These are phyloP conservation scores for Diaporthe batatas DNA, from an alignment of 2,329 filamentous ascomycete species.

Conservation along the genomic window DNA sequence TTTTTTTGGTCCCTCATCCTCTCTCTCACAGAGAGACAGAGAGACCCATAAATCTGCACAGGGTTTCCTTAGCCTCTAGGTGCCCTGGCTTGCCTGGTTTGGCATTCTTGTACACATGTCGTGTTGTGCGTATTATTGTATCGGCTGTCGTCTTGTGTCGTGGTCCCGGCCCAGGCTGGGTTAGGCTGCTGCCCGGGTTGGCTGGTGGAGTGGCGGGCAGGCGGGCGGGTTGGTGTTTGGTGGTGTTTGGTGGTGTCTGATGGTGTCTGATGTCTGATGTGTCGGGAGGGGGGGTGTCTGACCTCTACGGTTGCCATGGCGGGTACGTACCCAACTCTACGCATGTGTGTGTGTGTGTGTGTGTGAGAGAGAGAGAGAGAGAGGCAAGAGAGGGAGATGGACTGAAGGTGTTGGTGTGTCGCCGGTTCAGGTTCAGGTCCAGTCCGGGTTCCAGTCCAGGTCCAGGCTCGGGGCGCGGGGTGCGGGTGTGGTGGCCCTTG, in stretches of 20 bases:
- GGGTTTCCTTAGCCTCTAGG: conserved; percentile 20
- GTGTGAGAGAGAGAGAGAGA: too few relatives aligned
- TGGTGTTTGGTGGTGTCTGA: conserved; percentile 2
- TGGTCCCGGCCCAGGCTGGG: background rate
- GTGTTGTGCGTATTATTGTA: conserved; percentile 1
- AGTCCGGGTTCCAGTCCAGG: conserved; percentile 12
- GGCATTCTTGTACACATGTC: background rate
- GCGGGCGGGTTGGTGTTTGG: conserved; percentile 4
- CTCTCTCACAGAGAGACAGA: background rate
- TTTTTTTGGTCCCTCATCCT: background rate
- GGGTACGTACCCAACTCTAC: background rate
- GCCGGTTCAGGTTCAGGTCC: background rate
- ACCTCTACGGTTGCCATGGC: background rate
- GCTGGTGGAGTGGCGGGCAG: background rate
- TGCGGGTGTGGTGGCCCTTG: conserved; percentile 30
- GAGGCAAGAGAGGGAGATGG: too few relatives aligned
- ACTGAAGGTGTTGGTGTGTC: background rate
- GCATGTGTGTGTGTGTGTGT: background rate
- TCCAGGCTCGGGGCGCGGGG: background rate
- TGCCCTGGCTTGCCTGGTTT: background rate
- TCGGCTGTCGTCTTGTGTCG: background rate
- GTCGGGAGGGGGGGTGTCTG: background rate
- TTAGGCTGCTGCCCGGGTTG: conserved; percentile 2
- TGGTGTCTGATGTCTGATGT: conserved; percentile 4
- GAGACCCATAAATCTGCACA: conserved; percentile 33